Percentiles rank a stretch among this genome's conserved stretches.
These are phyloP conservation scores for Litsea cubeba DNA, from an alignment of 164 flowering plant species.

Conservation along the genomic window DNA sequence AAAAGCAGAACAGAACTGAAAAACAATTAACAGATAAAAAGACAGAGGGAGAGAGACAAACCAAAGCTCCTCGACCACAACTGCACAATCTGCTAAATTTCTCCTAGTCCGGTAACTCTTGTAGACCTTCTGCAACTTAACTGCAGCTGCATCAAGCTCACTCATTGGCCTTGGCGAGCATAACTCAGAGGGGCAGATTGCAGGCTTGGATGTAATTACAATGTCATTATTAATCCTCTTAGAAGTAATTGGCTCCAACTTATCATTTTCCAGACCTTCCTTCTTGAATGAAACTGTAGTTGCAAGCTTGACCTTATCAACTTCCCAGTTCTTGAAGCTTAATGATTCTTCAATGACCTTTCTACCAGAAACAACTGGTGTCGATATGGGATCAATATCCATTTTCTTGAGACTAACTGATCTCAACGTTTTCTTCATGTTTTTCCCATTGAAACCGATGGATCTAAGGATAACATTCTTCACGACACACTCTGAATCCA, in stretches of 20 bases:
- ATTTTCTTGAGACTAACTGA: constrained; percentile 33
- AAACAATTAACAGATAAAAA: neutral
- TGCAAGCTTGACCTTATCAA: constrained; percentile 17
- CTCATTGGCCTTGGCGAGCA: constrained; percentile 29
- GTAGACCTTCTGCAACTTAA: constrained; percentile 62
- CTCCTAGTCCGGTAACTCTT: constrained; percentile 70
- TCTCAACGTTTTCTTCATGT: constrained; percentile 21
- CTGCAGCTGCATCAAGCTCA: constrained; percentile 63
- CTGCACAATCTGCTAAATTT: constrained; percentile 74
- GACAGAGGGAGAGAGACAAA: constrained; percentile 16
- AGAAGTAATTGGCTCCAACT: neutral
- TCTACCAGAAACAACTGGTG: constrained; percentile 16
- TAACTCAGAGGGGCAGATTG: constrained; percentile 8
- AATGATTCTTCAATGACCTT: constrained; percentile 22
- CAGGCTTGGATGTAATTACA: constrained; percentile 1
- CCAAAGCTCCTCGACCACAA: constrained; percentile 73
- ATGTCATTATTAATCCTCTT: constrained; percentile 6
- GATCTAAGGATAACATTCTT: constrained; percentile 28
- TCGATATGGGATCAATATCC: constrained; percentile 17
- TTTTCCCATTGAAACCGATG: constrained; percentile 24
- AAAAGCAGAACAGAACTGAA: neutral
- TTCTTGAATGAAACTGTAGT: constrained; percentile 26
- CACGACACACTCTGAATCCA: constrained; percentile 10
- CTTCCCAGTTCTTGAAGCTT: constrained; percentile 38
- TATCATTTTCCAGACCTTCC: constrained; percentile 4